A percentile compares a stretch with the other conserved stretches of the same genome.
phyloP scores from a whole-genome alignment of 306 rosid genomes.

The Hippophae rhamnoides region DNA sequence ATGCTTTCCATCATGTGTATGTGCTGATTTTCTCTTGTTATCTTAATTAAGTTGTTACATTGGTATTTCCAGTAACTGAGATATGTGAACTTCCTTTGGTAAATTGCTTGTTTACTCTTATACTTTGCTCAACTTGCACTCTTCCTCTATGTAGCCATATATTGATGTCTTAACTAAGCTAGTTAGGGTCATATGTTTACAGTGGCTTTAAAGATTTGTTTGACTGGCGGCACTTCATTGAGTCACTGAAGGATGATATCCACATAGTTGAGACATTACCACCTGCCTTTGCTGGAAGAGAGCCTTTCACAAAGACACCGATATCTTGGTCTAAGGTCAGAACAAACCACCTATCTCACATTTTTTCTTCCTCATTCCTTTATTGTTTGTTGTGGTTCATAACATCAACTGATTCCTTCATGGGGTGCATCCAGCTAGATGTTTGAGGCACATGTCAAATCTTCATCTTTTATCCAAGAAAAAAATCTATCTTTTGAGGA shows the following conservation, averaged over 20 bases:
- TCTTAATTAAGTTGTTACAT: neutral
- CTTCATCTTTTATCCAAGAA: neutral
- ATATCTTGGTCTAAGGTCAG: conserved; percentile 93
- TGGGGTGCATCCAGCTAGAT: neutral
- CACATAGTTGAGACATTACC: conserved; percentile 80
- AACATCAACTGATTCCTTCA: neutral
- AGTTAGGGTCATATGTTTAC: conserved; percentile 21
- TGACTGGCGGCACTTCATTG: conserved; percentile 80
- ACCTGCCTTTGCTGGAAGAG: conserved; percentile 49
- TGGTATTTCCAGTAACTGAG: neutral
- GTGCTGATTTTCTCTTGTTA: neutral
- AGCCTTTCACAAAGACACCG: conserved; percentile 74
- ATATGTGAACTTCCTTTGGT: neutral
- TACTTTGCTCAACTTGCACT: neutral
- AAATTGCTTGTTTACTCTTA: neutral
- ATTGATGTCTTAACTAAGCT: neutral
- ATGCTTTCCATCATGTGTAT: too few species aligned
- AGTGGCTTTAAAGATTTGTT: conserved; percentile 95
- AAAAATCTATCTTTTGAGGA: too few species aligned
- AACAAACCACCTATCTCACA: conserved; percentile 11
- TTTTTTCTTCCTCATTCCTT: conserved; percentile 4
- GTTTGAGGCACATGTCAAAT: conserved; percentile 7
- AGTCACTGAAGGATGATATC: conserved; percentile 71
- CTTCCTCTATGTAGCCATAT: neutral
- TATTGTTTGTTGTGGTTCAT: neutral